Base-by-base conservation (phyloP, 2,329 filamentous ascomycete species). In the Ophiognomonia clavigignenti-juglandacearum region DNA sequence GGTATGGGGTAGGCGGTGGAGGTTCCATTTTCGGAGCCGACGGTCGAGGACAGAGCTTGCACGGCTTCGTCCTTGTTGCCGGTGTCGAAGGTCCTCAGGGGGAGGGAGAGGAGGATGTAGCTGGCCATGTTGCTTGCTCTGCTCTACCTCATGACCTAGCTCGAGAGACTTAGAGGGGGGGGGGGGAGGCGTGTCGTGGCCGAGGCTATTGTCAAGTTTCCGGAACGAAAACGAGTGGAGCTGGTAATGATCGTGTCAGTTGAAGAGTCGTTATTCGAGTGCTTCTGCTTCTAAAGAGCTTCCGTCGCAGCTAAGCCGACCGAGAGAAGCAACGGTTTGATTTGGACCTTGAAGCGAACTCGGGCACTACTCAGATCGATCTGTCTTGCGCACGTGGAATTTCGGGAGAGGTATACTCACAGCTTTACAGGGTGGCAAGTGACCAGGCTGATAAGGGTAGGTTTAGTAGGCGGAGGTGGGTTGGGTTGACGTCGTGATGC, bases 81-180 rank as follows among this genome's bases (percentile, higher is more conserved):
- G 42, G 88, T 86, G 57, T 89, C 85, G 61, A 90, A 85, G 64
- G 92, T 91, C 50, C 88, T 88, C 56, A 87, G 84, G 50, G 93
- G 93, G 53, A 98, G 79, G 53, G 93, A 97, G 58, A 97, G 78
- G 61, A 97, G 80, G 59, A 91, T 80, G 74, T 95, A 97, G 62
- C 82, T 90, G 41, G 66, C 64, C 74, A 77, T 77, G 38, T 34
- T 53, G 46, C 54, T 48, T 31, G 32, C n/a, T n/a, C n/a, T n/a
- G 34, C 41, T 35, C 36, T 55, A 56, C 47, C 44, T 54, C 54
- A 55, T 54, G 43, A 47, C 49, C 47, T 47, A 41, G 43, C 34
- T 34, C 19, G 14, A 22, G n/a, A 9, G 35, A 13, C 14, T 24
- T 43, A n/a, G n/a, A n/a, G n/a, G n/a, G n/a, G n/a, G n/a, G 39